Percentiles rank a stretch among this genome's conserved stretches.
Evolutionary conservation across 805 yeast species (phyloP).

Genomic region (Ogataea polymorpha): DNA sequence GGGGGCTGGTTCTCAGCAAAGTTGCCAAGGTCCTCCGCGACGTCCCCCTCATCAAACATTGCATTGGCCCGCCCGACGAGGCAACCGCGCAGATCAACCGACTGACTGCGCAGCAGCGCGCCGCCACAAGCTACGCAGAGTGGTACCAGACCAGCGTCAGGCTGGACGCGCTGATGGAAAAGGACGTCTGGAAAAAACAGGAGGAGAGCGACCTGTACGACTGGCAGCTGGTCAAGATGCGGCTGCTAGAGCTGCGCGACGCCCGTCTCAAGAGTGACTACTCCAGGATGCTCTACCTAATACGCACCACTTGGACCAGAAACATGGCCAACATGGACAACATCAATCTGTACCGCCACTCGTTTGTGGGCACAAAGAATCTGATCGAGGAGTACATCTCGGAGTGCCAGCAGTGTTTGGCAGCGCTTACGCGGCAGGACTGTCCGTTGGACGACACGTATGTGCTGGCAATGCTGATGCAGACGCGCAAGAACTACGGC

Average conservation of each 20-base stretch:
- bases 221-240: slow-evolving; percentile 51
- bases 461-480: slow-evolving; percentile 73
- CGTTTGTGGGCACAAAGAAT: slow-evolving; percentile 80
- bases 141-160: slow-evolving; percentile 67
- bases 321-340: slow-evolving; percentile 87
- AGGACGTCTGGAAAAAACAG: slow-evolving; percentile 68
- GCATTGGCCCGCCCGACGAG: slow-evolving; percentile 39
- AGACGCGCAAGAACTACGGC: slow-evolving; percentile 88
- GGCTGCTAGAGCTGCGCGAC: slow-evolving; percentile 52
- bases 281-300: slow-evolving; percentile 60
- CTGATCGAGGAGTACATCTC: slow-evolving; percentile 78
- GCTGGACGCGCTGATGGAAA: slow-evolving; percentile 63
- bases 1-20: slow-evolving; percentile 1
- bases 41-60: slow-evolving; percentile 34
- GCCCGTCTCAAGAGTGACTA: slow-evolving; percentile 61
- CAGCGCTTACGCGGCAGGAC: slow-evolving; percentile 37
- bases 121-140: slow-evolving; percentile 45
- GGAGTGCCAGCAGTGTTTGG: slow-evolving; percentile 61
- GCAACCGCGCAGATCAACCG: slow-evolving; percentile 36
- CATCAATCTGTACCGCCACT: slow-evolving; percentile 68
- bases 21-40: slow-evolving; percentile 33
- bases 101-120: slow-evolving; percentile 41
- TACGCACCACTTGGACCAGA: slow-evolving; percentile 82
- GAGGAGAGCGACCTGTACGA: slow-evolving; percentile 71
- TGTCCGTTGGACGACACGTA: slow-evolving; percentile 60